These are phyloP conservation scores for Prunus salicina DNA, from an alignment of 306 rosid species.

Conservation along the genomic window DNA sequence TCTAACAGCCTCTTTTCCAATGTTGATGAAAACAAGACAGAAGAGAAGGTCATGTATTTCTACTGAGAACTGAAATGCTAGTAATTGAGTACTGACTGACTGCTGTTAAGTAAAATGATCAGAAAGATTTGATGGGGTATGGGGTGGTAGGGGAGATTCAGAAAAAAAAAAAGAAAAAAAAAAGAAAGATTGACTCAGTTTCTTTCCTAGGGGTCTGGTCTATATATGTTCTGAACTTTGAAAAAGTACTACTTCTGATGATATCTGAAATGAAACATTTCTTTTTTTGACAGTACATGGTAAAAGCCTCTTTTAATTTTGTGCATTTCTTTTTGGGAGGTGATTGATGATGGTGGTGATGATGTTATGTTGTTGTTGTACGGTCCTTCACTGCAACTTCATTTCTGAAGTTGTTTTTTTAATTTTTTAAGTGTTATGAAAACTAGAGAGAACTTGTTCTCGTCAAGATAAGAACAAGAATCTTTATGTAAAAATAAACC, in stretches of 20 bases:
- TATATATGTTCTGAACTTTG: conserved; percentile 29
- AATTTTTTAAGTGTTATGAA: conserved; percentile 29
- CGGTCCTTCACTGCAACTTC: conserved; percentile 18
- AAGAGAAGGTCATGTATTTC: conserved; percentile 50
- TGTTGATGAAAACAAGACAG: conserved; percentile 52
- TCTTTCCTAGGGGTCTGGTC: conserved; percentile 10
- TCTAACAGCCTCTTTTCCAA: conserved; percentile 24
- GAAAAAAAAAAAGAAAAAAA: not conserved
- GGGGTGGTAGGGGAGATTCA: conserved; percentile 32
- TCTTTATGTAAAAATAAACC: conserved; percentile 16
- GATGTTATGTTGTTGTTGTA: conserved; percentile 33
- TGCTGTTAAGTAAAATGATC: conserved; percentile 41
- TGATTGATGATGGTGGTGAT: not conserved
- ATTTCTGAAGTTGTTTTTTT: not conserved
- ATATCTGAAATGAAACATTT: conserved; percentile 37
- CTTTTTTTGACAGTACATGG: conserved; percentile 52
- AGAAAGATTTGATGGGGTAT: conserved; percentile 78
- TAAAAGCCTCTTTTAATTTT: conserved; percentile 35
- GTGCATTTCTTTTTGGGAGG: conserved; percentile 40
- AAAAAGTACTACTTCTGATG: conserved; percentile 20
- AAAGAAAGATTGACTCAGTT: not conserved
- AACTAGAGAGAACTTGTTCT: conserved; percentile 18
- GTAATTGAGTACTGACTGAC: conserved; percentile 31
- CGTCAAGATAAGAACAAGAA: conserved; percentile 14
- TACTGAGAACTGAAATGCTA: conserved; percentile 21